Evolutionary conservation across 2,329 filamentous ascomycete genomes (phyloP).

Genomic region (Ascosphaera aggregata): DNA sequence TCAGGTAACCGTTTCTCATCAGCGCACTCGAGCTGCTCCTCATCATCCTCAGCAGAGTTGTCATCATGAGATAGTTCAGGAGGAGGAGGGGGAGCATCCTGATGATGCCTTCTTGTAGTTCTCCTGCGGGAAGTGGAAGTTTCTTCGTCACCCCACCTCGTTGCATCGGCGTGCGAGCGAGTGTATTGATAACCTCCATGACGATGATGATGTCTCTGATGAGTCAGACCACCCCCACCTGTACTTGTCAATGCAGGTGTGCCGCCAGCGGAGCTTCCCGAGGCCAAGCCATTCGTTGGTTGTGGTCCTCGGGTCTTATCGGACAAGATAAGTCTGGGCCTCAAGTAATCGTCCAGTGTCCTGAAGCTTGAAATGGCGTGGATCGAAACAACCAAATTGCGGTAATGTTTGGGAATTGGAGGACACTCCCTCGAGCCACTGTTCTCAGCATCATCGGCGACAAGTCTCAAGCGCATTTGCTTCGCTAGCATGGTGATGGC

Average conservation of each 20-base stretch:
- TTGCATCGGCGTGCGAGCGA: not conserved
- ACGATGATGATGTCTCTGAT: not conserved
- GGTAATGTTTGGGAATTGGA: slow-evolving; percentile 54
- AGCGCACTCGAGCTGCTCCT: slow-evolving; percentile 67
- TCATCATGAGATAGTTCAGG: not conserved
- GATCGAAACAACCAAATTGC: slow-evolving; percentile 95
- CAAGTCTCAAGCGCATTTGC: slow-evolving; percentile 69
- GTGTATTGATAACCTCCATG: not conserved
- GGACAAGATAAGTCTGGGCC: slow-evolving; percentile 62
- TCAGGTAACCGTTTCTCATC: slow-evolving; percentile 71
- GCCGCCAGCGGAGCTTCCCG: not conserved
- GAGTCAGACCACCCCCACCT: not conserved
- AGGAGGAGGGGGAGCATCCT: not conserved
- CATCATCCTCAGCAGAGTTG: slow-evolving; percentile 15
- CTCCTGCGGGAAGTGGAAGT: not conserved
- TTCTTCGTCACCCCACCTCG: not conserved
- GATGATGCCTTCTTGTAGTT: not conserved
- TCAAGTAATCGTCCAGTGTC: slow-evolving; percentile 81
- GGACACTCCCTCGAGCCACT: not conserved
- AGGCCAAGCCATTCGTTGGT: not conserved
- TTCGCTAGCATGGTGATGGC: slow-evolving; percentile 92
- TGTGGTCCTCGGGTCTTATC: slow-evolving; percentile 34
- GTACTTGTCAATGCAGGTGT: not conserved
- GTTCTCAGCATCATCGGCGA: slow-evolving; percentile 43
- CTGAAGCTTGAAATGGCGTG: slow-evolving; percentile 98